Percentiles rank a stretch among this genome's conserved stretches.
Conservation (phyloP, 495 filamentous ascomycete genomes). For the Hyaloscypha variabilis region DNA sequence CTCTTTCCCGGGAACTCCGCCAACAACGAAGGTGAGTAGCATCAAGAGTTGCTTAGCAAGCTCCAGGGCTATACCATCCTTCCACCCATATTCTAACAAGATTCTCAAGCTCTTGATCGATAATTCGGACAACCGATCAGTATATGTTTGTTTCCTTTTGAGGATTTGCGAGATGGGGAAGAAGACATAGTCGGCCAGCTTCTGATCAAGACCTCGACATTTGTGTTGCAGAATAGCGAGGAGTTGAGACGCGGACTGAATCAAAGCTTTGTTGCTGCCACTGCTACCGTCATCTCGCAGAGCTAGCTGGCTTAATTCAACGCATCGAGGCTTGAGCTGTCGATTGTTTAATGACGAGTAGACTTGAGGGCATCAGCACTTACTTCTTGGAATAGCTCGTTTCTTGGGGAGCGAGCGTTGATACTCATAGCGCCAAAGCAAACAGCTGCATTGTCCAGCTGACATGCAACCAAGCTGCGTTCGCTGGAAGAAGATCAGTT, state of each 20-base stretch:
- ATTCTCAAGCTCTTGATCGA: conserved; percentile 72
- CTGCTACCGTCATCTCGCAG: conserved; percentile 60
- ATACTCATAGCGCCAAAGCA: conserved; percentile 19
- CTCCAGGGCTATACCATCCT: conserved; percentile 60
- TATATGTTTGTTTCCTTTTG: conserved; percentile 68
- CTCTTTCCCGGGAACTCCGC: conserved; percentile 54
- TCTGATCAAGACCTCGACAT: conserved; percentile 68
- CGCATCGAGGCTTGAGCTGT: conserved; percentile 78
- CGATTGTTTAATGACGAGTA: neutral
- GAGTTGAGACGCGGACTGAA: conserved; percentile 54
- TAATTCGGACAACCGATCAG: conserved; percentile 73
- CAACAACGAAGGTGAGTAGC: conserved; percentile 78
- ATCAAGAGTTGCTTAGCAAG: conserved; percentile 85
- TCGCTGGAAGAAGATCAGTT: neutral
- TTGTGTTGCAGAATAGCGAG: conserved; percentile 49
- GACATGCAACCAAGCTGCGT: neutral
- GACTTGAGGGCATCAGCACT: conserved; percentile 3
- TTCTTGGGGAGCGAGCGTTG: conserved; percentile 32
- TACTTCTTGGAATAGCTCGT: conserved; percentile 47
- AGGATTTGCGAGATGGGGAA: conserved; percentile 90
- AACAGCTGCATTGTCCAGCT: neutral
- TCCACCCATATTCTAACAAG: conserved; percentile 80
- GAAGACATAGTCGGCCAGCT: conserved; percentile 92
- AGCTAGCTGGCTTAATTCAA: conserved; percentile 73
- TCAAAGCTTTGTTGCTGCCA: conserved; percentile 55